Evolutionary conservation across 192 early-diverging fungal genomes (phyloP).

Genomic region (Coemansia sp.): DNA sequence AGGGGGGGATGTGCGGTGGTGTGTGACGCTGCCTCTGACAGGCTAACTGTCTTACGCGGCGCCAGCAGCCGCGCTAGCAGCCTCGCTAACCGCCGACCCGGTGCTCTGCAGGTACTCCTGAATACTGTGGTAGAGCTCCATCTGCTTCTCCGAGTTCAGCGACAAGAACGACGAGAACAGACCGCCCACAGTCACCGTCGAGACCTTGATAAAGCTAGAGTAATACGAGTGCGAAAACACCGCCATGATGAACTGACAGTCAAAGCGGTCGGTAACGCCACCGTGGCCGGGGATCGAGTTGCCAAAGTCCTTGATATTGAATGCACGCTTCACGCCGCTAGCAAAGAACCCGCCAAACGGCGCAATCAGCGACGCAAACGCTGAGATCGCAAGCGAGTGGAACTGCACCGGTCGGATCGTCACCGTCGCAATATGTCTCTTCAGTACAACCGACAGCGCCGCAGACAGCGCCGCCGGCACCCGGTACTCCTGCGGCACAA

Average conservation of each 20-base stretch:
- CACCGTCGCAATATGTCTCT: constrained; percentile 56
- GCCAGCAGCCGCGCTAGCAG: not conserved
- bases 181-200: constrained; percentile 38
- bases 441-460: constrained; percentile 23
- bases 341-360: constrained; percentile 99
- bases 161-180: constrained; percentile 50
- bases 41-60: not conserved
- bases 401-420: constrained; percentile 82
- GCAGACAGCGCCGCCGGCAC: constrained; percentile 34
- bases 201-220: constrained; percentile 79
- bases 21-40: no score
- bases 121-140: constrained; percentile 54
- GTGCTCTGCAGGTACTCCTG: constrained; percentile 55
- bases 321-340: constrained; percentile 92
- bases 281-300: constrained; percentile 97
- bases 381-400: constrained; percentile 84
- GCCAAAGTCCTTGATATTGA: constrained; percentile 97
- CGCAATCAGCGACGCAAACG: constrained; percentile 92
- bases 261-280: constrained; percentile 95
- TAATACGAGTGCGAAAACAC: constrained; percentile 91
- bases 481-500: constrained; percentile 54
- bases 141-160: constrained; percentile 36
- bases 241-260: constrained; percentile 98
- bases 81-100: constrained; percentile 16
- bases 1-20: not conserved